Evolutionary conservation across 106 monocot species (phyloP).

Genomic region (Agapanthus africanus): DNA sequence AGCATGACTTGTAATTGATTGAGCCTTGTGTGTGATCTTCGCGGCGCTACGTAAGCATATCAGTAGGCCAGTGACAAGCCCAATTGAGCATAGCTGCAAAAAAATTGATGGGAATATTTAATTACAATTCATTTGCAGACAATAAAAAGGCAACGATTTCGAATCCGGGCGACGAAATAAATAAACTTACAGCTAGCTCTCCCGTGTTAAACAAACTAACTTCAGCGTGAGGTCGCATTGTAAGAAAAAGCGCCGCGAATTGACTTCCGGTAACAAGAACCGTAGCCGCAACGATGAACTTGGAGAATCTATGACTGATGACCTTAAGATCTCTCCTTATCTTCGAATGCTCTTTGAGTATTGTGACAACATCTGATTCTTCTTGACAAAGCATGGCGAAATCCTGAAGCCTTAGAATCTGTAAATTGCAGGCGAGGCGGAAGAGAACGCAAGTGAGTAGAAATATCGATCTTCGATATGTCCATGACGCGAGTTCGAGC

Average conservation of each 20-base stretch:
- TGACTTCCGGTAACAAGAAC: conserved; percentile 38
- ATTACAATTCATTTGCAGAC: too few species aligned
- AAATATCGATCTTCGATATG: conserved; percentile 60
- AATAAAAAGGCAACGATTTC: too few species aligned
- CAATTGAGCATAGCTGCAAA: conserved; percentile 43
- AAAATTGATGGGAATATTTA: too few species aligned
- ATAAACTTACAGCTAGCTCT: conserved; percentile 37
- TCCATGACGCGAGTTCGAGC: conserved; percentile 67
- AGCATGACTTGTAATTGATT: conserved; percentile 57
- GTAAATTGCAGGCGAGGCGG: conserved; percentile 51
- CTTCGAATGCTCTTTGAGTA: conserved; percentile 51
- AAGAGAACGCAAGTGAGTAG: conserved; percentile 73
- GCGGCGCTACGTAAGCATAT: conserved; percentile 53
- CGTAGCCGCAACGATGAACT: conserved; percentile 31
- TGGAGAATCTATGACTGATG: conserved; percentile 53
- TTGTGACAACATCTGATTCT: conserved; percentile 32
- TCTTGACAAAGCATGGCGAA: conserved; percentile 44
- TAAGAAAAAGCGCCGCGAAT: conserved; percentile 36
- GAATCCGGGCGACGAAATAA: background rate
- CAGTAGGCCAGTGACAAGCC: conserved; percentile 43
- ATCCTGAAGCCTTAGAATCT: conserved; percentile 66
- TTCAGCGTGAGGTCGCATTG: conserved; percentile 20
- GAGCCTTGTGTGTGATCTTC: conserved; percentile 68
- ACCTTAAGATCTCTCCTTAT: conserved; percentile 52
- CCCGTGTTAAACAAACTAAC: conserved; percentile 49